Conservation (phyloP, 768 basidiomycete genomes). For the Termitomyces sp. region DNA sequence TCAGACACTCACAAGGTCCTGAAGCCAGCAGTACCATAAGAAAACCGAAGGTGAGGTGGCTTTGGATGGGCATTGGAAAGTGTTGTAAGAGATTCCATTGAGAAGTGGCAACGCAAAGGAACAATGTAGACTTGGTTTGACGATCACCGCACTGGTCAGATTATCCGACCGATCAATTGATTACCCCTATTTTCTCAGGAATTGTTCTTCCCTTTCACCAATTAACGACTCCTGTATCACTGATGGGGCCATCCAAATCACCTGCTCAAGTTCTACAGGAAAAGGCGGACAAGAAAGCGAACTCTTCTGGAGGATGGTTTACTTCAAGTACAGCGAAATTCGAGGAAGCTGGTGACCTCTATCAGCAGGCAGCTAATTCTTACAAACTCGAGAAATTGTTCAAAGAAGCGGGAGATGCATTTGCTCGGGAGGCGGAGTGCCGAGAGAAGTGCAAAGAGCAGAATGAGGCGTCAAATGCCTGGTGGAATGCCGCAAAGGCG, state of each 20-base stretch:
- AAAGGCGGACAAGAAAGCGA: conserved; percentile 91
- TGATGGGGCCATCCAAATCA: conserved; percentile 67
- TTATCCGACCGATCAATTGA: conserved; percentile 9
- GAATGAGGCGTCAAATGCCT: conserved; percentile 96
- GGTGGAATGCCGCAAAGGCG: conserved; percentile 97
- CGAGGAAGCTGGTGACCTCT: conserved; percentile 95
- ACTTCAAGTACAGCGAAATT: conserved; percentile 76
- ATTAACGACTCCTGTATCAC: conserved; percentile 10
- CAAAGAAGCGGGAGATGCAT: conserved; percentile 88
- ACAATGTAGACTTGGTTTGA: background rate
- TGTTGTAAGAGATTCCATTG: conserved; percentile 37
- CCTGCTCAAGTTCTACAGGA: conserved; percentile 70
- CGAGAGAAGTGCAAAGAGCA: conserved; percentile 80
- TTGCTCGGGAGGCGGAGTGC: conserved; percentile 92
- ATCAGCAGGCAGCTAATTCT: conserved; percentile 88
- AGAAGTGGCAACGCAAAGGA: conserved; percentile 27
- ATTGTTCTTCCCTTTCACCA: background rate
- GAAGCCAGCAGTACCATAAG: conserved; percentile 95
- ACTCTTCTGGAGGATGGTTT: conserved; percentile 84
- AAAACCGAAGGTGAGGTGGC: conserved; percentile 60
- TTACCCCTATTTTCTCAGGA: background rate
- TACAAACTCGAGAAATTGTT: conserved; percentile 92
- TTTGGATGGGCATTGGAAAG: conserved; percentile 65
- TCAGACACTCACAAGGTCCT: conserved; percentile 65
- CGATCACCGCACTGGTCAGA: conserved; percentile 1